Evolutionary conservation across 106 monocot species (phyloP), one percentile per base, ranked within the genome.

Genomic region (Phalaenopsis aphrodite): DNA sequence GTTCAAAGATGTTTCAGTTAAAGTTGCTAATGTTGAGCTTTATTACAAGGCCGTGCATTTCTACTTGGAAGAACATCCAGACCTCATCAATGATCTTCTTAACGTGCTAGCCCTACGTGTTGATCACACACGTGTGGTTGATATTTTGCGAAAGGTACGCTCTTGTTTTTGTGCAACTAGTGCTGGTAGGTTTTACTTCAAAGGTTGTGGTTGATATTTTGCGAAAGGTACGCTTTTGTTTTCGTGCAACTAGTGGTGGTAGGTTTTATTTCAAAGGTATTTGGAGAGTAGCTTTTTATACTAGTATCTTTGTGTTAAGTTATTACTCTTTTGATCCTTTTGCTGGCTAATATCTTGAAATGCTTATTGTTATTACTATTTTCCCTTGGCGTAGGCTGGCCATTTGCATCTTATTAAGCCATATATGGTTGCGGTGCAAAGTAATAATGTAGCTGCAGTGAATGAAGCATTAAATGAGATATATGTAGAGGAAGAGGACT

Each of bases 11-110:
- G 94, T 97, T 80, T 78, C 83, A 45, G 92, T 90, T 42, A 97
- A 97, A 84, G 94, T 94, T 79, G 96, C 96, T 75, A 97, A 94
- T 85, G 96, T 97, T 17, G 96, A 97, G 83, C 92, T 97, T 64
- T 97, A 97, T 75, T 97, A 97, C 86, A 97, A 97, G 85, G 92
- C 96, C 37, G 96, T 97, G 58, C 96, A 97, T 84, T 97, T 97
- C 89, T 97, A 97, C 81, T 80, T 97, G 81, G 88, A 90, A 69
- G 96, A 97, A 58, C 96, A 97, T 84, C 96, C 96, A 56, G 96
- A 97, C 58, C 92, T 94, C 48, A 94, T 97, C 57, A 97, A 97
- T 82, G 96, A 97, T 82, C 56, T 94, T 64, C 88, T 97, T 55
- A 90, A 97, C 81, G 96, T 97, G 36, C 94, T 97, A 81, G 91